A percentile compares a stretch with the other conserved stretches of the same genome.
phyloP scores from a whole-genome alignment of 2,329 filamentous ascomycete genomes.

The Pseudocercospora cruenta region DNA sequence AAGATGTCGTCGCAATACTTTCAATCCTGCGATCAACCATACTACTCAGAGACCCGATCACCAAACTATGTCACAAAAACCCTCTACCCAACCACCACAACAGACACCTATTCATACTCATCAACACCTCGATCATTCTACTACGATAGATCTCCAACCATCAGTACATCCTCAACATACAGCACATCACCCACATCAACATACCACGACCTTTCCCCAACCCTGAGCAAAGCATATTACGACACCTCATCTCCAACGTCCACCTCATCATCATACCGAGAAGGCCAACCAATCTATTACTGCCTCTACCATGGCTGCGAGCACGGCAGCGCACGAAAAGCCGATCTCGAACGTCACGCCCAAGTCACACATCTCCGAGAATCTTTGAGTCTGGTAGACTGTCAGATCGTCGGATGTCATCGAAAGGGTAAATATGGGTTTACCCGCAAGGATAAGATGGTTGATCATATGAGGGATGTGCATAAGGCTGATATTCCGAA shows the following conservation, averaged over 20 bases:
- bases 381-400: conserved; percentile 45
- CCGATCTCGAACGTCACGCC: conserved; percentile 55
- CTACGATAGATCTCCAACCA: conserved; percentile 2
- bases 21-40: neutral
- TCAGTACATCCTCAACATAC: conserved; percentile 2
- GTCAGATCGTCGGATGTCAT: conserved; percentile 47
- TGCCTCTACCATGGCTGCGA: conserved; percentile 10
- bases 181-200: conserved; percentile 2
- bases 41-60: neutral
- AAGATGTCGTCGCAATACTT: neutral
- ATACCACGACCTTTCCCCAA: too few relatives aligned
- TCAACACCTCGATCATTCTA: neutral
- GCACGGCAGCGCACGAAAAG: conserved; percentile 45
- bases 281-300: conserved; percentile 1
- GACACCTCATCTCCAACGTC: neutral
- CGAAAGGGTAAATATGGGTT: conserved; percentile 55
- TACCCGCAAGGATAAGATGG: conserved; percentile 60
- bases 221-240: neutral
- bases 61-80: neutral
- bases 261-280: neutral
- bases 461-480: conserved; percentile 60
- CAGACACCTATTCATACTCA: neutral
- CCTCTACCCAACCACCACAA: neutral
- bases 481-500: conserved; percentile 55
- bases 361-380: conserved; percentile 50